phyloP scores from a whole-genome alignment of 2,329 filamentous ascomycete species.

The Phaeosphaeria sp. region DNA sequence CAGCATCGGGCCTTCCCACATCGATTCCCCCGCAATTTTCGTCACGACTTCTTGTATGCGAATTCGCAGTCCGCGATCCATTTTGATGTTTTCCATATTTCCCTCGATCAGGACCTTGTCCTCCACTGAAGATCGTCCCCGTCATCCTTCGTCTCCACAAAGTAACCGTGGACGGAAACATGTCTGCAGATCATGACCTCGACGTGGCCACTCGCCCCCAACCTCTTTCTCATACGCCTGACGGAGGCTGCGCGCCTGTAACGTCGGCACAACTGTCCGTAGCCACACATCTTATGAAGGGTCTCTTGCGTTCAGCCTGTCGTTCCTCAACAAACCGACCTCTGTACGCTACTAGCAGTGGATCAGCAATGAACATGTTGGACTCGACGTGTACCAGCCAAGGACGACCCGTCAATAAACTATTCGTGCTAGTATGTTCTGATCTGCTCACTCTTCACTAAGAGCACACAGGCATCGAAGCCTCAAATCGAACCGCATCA shows the following conservation, averaged over 20 bases:
- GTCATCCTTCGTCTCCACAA: background rate
- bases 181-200: conserved; percentile 8
- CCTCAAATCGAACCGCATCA: background rate
- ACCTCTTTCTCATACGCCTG: background rate
- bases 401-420: background rate
- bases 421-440: background rate
- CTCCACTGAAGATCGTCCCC: background rate
- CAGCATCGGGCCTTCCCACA: background rate
- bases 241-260: background rate
- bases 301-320: background rate
- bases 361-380: background rate
- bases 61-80: background rate
- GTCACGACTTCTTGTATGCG: background rate
- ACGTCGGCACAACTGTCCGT: background rate
- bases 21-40: background rate
- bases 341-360: background rate
- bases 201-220: background rate
- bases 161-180: background rate
- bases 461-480: background rate
- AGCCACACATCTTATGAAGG: background rate
- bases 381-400: background rate
- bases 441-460: background rate
- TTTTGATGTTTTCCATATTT: background rate
- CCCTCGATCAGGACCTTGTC: background rate
- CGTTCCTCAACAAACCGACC: background rate